These are phyloP conservation scores for Lathyrus sativus DNA, from an alignment of 306 rosid genomes.

Conservation along the genomic window DNA sequence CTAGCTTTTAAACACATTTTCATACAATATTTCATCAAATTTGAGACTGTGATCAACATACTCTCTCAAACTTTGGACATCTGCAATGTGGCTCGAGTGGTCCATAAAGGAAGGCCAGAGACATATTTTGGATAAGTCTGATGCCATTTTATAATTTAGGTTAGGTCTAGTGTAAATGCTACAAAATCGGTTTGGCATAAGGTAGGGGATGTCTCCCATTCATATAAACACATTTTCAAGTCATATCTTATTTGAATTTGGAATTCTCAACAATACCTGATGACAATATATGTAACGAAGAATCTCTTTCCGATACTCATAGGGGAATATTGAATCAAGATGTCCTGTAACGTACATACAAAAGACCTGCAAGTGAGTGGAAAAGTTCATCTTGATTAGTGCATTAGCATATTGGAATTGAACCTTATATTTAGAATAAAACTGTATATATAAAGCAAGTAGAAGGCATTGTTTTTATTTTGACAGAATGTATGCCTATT, in stretches of 20 bases:
- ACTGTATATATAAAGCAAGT: not conserved
- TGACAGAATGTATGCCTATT: no score
- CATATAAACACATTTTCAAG: not conserved
- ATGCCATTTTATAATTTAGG: not conserved
- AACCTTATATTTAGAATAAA: not conserved
- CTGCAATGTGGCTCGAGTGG: not conserved
- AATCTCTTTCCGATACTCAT: slow-evolving; percentile 60
- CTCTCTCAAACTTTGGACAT: not conserved
- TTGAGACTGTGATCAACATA: not conserved
- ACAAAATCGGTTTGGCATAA: not conserved
- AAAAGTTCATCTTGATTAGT: not conserved
- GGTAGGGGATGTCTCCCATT: not conserved
- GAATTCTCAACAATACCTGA: slow-evolving; percentile 44
- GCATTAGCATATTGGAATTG: not conserved
- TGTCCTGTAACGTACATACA: slow-evolving; percentile 62
- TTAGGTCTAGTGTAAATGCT: not conserved
- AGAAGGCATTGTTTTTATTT: not conserved
- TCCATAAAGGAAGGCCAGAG: not conserved
- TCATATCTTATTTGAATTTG: not conserved
- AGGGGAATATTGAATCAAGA: slow-evolving; percentile 50
- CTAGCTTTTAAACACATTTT: not conserved
- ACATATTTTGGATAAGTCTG: not conserved
- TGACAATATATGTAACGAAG: slow-evolving; percentile 70
- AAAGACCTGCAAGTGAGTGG: slow-evolving; percentile 51
- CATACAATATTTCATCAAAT: not conserved